These are phyloP conservation scores for Lathyrus oleraceus DNA, from an alignment of 306 rosid species.

Conservation along the genomic window DNA sequence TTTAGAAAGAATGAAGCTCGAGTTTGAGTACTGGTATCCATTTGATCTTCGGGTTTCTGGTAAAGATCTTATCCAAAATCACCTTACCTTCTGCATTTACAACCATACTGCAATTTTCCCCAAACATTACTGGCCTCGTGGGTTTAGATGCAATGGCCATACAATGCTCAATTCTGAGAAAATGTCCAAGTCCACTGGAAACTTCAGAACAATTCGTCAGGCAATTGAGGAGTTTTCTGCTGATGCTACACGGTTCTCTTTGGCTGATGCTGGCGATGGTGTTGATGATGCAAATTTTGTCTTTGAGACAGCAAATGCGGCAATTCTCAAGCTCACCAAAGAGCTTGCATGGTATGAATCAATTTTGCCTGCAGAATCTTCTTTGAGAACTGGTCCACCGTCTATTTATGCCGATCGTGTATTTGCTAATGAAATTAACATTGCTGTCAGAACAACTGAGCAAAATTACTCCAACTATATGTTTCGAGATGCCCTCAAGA, in stretches of 20 bases:
- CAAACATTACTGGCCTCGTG: conserved; percentile 81
- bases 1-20: conserved; percentile 73
- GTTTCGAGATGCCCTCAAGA: conserved; percentile 89
- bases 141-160: conserved; percentile 91
- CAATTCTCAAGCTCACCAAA: conserved; percentile 78
- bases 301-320: conserved; percentile 88
- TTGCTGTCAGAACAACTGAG: conserved; percentile 76
- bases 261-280: conserved; percentile 98
- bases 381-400: conserved; percentile 75
- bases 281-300: conserved; percentile 94
- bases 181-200: conserved; percentile 97
- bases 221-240: conserved; percentile 95
- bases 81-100: conserved; percentile 79
- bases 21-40: conserved; percentile 98
- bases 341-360: conserved; percentile 90
- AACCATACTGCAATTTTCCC: conserved; percentile 82
- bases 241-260: conserved; percentile 83
- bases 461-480: conserved; percentile 69
- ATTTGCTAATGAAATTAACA: conserved; percentile 80
- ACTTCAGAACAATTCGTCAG: conserved; percentile 78
- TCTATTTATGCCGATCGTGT: conserved; percentile 81
- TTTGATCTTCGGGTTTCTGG: conserved; percentile 94
- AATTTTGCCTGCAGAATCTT: conserved; percentile 61
- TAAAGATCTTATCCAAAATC: conserved; percentile 94
- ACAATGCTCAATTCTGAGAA: conserved; percentile 86